phyloP scores from a whole-genome alignment of 2,329 filamentous ascomycete genomes.

The Apiospora hydei region DNA sequence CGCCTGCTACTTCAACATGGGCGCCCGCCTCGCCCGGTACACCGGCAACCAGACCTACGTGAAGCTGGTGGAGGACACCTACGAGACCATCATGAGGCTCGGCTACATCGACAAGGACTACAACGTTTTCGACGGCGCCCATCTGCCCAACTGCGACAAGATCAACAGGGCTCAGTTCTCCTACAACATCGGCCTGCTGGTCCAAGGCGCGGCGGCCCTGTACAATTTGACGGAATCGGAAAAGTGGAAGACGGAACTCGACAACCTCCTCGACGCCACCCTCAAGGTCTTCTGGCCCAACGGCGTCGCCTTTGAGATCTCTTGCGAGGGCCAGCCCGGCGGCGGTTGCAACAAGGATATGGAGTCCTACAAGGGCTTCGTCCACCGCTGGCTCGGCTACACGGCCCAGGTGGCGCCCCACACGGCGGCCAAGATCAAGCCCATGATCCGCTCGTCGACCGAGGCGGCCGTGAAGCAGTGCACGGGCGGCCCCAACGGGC shows the following conservation, averaged over 20 bases:
- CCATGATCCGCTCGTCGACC: slow-evolving; percentile 65
- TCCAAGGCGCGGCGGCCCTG: slow-evolving; percentile 72
- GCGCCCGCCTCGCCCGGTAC: slow-evolving; percentile 74
- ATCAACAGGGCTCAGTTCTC: slow-evolving; percentile 71
- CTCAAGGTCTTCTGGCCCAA: slow-evolving; percentile 62
- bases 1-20: slow-evolving; percentile 69
- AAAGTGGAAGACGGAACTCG: slow-evolving; percentile 63
- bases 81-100: slow-evolving; percentile 64
- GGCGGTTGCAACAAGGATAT: slow-evolving; percentile 73
- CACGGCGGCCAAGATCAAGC: slow-evolving; percentile 60
- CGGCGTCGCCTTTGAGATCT: slow-evolving; percentile 68
- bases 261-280: slow-evolving; percentile 60
- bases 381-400: slow-evolving; percentile 70
- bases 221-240: slow-evolving; percentile 67
- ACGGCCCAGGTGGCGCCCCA: slow-evolving; percentile 69
- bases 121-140: slow-evolving; percentile 70
- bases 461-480: slow-evolving; percentile 68
- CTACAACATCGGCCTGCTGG: slow-evolving; percentile 68
- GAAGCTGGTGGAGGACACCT: slow-evolving; percentile 66
- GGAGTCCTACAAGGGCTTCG: slow-evolving; percentile 74
- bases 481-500: slow-evolving; percentile 62
- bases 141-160: slow-evolving; percentile 66
- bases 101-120: slow-evolving; percentile 68
- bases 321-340: slow-evolving; percentile 64
- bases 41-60: slow-evolving; percentile 71